Percentiles rank a stretch among this genome's conserved stretches.
These are phyloP conservation scores for Coriolopsis trogii DNA, from an alignment of 1,284 basidiomycete species.

Conservation along the genomic window DNA sequence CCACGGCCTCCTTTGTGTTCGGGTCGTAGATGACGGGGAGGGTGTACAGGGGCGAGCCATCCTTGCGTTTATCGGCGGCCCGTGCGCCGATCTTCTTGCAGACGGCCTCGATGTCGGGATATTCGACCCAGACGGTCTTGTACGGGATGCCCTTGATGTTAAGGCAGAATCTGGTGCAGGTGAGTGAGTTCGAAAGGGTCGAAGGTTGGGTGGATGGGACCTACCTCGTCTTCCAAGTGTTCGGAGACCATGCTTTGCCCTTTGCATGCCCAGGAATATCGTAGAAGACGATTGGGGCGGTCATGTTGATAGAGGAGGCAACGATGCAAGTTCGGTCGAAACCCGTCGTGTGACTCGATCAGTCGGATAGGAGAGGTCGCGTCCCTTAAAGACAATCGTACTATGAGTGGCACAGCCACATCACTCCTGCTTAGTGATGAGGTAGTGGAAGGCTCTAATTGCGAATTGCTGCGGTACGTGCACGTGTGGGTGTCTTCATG, in stretches of 20 bases:
- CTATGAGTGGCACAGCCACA: too few relatives aligned
- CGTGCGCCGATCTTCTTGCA: slow-evolving; percentile 32
- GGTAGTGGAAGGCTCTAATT: too few relatives aligned
- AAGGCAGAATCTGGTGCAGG: slow-evolving; percentile 38
- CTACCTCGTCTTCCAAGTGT: slow-evolving; percentile 32
- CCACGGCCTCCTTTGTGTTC: slow-evolving; percentile 28
- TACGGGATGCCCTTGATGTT: slow-evolving; percentile 39
- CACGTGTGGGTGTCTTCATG: too few relatives aligned
- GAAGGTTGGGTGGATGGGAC: background rate
- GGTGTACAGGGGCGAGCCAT: slow-evolving; percentile 35
- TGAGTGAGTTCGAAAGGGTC: slow-evolving; percentile 39
- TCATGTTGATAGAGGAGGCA: slow-evolving; percentile 1
- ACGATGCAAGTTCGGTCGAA: too few relatives aligned
- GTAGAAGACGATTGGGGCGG: slow-evolving; percentile 30
- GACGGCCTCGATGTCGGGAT: slow-evolving; percentile 37
- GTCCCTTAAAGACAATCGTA: too few relatives aligned
- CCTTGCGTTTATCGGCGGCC: slow-evolving; percentile 22
- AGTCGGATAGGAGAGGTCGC: background rate
- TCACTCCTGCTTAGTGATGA: too few relatives aligned
- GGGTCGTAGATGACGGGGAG: slow-evolving; percentile 38
- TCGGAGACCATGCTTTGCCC: slow-evolving; percentile 29
- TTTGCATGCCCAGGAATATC: slow-evolving; percentile 28
- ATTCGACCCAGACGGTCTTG: slow-evolving; percentile 40
- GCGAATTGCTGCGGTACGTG: too few relatives aligned
- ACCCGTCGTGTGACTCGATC: too few relatives aligned